Evolutionary conservation across 768 basidiomycete species (phyloP).

Genomic region (Phylloporus sp.): DNA sequence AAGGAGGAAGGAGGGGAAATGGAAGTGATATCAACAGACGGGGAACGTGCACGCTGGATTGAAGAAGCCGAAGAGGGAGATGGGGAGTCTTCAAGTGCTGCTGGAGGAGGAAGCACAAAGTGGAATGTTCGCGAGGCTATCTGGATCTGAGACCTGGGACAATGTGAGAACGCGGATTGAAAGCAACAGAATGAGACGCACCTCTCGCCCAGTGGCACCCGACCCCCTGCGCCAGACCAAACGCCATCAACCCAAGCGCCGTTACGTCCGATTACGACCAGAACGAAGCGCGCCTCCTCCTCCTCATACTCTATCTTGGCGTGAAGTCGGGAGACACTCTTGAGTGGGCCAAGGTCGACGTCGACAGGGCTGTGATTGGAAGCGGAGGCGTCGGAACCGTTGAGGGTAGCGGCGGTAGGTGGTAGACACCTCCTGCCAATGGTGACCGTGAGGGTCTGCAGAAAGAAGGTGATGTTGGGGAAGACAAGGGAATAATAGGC

Average conservation of each 20-base stretch:
- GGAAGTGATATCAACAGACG: slow-evolving; percentile 78
- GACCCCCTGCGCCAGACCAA: slow-evolving; percentile 88
- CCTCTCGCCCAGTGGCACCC: slow-evolving; percentile 84
- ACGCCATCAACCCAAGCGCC: slow-evolving; percentile 98
- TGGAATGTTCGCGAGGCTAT: slow-evolving; percentile 97
- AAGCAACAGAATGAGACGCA: slow-evolving; percentile 30
- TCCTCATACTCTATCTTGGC: slow-evolving; percentile 94
- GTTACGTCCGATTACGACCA: slow-evolving; percentile 92
- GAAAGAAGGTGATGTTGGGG: slow-evolving; percentile 93
- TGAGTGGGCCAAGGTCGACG: slow-evolving; percentile 91
- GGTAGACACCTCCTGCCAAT: slow-evolving; percentile 87
- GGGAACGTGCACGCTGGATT: slow-evolving; percentile 63
- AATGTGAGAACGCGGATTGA: slow-evolving; percentile 10
- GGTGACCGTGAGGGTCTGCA: slow-evolving; percentile 90
- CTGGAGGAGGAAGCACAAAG: slow-evolving; percentile 90
- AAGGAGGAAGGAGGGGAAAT: slow-evolving; percentile 80
- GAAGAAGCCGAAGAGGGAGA: slow-evolving; percentile 78
- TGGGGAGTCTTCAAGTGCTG: slow-evolving; percentile 74
- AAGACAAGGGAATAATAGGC: slow-evolving; percentile 95
- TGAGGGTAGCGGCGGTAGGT: slow-evolving; percentile 48
- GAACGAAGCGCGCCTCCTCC: slow-evolving; percentile 81
- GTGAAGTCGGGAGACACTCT: slow-evolving; percentile 96
- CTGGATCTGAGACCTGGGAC: slow-evolving; percentile 83
- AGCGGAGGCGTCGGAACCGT: slow-evolving; percentile 41
- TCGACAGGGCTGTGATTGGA: slow-evolving; percentile 50